A percentile compares a stretch with the other conserved stretches of the same genome.
Evolutionary conservation across 257 asterid genomes (phyloP).

Genomic region (Coffea canephora): DNA sequence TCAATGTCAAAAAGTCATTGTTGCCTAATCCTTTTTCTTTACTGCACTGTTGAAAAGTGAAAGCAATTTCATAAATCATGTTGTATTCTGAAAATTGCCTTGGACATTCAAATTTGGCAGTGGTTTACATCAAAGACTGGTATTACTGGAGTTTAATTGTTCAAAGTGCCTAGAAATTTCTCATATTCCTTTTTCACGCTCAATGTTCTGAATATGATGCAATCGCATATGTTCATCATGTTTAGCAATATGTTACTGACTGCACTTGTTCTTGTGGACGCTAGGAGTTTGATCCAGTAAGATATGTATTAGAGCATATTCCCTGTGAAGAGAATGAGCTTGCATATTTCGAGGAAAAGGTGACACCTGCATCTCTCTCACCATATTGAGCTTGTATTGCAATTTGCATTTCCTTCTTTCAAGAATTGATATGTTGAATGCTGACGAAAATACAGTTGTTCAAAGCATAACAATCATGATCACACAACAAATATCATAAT

Average conservation of each 20-base stretch:
- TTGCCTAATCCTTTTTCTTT: background rate
- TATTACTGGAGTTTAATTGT: background rate
- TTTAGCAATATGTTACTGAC: conserved; percentile 19
- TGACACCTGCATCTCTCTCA: conserved; percentile 25
- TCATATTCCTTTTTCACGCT: background rate
- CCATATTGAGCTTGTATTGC: background rate
- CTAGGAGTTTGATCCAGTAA: conserved; percentile 88
- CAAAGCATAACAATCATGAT: too few species aligned
- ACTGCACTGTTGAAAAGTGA: background rate
- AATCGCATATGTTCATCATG: background rate
- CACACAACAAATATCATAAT: too few species aligned
- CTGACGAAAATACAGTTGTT: background rate
- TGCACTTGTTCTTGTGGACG: conserved; percentile 27
- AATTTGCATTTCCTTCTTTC: background rate
- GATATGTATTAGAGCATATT: conserved; percentile 64
- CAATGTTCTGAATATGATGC: background rate
- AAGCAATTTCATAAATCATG: background rate
- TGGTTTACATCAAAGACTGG: background rate
- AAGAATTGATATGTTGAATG: background rate
- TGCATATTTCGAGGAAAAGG: conserved; percentile 85
- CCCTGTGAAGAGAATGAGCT: conserved; percentile 71
- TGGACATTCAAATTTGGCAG: background rate
- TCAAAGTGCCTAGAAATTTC: background rate
- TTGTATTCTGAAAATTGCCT: background rate
- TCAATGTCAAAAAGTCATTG: background rate